phyloP scores from a whole-genome alignment of 306 rosid species.

The Cucurbita argyrosperma region DNA sequence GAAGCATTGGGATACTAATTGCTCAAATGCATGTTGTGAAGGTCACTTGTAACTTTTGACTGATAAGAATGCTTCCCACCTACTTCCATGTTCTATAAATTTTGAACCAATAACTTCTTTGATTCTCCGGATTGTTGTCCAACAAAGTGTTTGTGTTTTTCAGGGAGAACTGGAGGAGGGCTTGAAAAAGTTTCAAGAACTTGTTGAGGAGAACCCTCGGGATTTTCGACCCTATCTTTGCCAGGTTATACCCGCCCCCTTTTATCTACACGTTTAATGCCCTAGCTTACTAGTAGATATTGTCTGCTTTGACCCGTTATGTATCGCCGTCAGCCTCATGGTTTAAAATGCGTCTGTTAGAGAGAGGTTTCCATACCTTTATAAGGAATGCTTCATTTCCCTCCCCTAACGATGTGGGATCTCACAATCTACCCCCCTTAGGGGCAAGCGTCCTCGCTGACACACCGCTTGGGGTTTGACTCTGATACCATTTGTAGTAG shows the following conservation, averaged over 20 bases:
- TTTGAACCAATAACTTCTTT: background rate
- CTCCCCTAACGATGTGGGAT: too few relatives aligned
- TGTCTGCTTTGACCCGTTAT: too few relatives aligned
- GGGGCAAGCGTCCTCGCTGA: too few relatives aligned
- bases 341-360: too few relatives aligned
- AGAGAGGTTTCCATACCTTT: too few relatives aligned
- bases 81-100: background rate
- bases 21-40: conserved; percentile 77
- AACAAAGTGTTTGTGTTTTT: conserved; percentile 8
- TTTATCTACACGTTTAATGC: background rate
- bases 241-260: conserved; percentile 25
- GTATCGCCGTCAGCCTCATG: too few relatives aligned
- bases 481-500: too few relatives aligned
- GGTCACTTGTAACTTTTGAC: conserved; percentile 22
- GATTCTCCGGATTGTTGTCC: background rate
- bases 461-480: too few relatives aligned
- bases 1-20: conserved; percentile 69
- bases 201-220: conserved; percentile 56
- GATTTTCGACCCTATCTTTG: conserved; percentile 93
- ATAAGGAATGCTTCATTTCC: too few relatives aligned
- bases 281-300: background rate
- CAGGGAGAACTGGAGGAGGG: conserved; percentile 80
- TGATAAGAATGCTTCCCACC: background rate
- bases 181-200: conserved; percentile 49
- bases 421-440: too few relatives aligned